These are phyloP conservation scores for Quercus gilva DNA, from an alignment of 306 rosid genomes.

Conservation along the genomic window DNA sequence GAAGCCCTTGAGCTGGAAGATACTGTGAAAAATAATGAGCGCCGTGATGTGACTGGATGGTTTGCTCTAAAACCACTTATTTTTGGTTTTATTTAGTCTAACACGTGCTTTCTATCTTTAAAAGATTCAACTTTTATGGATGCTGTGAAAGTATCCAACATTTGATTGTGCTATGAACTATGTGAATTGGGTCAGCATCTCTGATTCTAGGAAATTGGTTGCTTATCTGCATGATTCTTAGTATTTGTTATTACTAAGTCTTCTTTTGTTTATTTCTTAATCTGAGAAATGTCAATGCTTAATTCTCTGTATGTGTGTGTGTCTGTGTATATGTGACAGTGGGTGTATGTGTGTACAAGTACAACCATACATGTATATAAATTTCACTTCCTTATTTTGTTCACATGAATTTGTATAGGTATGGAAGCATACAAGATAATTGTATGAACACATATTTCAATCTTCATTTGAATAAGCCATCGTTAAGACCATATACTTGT, in stretches of 20 bases:
- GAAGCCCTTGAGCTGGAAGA: slow-evolving; percentile 95
- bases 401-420: not conserved
- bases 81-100: not conserved
- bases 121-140: not conserved
- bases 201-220: not conserved
- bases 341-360: not conserved
- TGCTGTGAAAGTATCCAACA: not conserved
- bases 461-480: not conserved
- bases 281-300: no score
- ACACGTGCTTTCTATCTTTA: not conserved
- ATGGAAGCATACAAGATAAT: not conserved
- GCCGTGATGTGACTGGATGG: slow-evolving; percentile 74
- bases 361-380: not conserved
- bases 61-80: slow-evolving; percentile 35
- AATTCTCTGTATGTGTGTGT: not conserved
- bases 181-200: not conserved
- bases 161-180: not conserved
- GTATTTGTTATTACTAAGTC: no score
- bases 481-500: not conserved
- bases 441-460: not conserved
- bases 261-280: no score
- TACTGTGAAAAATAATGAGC: slow-evolving; percentile 68
- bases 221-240: not conserved
- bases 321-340: not conserved
- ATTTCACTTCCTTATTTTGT: not conserved